phyloP scores from a whole-genome alignment of 768 basidiomycete genomes.

The Lentinula raphanica region DNA sequence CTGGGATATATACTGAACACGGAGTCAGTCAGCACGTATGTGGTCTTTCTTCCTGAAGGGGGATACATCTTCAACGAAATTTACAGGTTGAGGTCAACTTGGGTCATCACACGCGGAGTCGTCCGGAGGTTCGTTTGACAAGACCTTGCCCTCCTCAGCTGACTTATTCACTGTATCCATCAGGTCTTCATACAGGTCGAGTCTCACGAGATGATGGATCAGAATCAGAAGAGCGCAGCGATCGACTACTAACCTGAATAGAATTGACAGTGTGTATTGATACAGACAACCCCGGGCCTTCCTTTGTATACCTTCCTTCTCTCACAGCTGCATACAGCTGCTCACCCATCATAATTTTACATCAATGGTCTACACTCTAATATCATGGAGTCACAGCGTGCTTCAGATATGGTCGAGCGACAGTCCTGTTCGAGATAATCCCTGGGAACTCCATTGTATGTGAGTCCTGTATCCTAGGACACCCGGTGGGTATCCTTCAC shows the following conservation, averaged over 20 bases:
- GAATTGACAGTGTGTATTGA: too few species aligned
- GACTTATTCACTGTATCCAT: not conserved
- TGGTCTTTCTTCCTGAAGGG: not conserved
- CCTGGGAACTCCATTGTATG: too few species aligned
- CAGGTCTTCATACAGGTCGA: not conserved
- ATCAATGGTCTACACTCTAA: too few species aligned
- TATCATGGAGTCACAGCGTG: too few species aligned
- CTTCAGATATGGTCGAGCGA: too few species aligned
- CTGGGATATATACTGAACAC: not conserved
- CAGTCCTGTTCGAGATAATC: too few species aligned
- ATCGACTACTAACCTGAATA: not conserved
- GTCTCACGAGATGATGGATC: not conserved
- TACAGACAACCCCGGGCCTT: too few species aligned
- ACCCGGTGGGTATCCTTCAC: too few species aligned
- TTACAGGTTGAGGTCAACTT: not conserved
- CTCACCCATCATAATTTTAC: too few species aligned
- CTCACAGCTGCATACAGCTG: too few species aligned
- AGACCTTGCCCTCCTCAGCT: not conserved
- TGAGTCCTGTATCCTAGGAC: too few species aligned
- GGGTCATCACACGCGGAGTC: not conserved
- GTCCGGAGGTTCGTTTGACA: not conserved
- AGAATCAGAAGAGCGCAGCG: not conserved
- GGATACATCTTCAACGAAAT: not conserved
- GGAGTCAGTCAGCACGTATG: not conserved
- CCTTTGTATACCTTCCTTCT: too few species aligned